phyloP scores from a whole-genome alignment of 768 basidiomycete genomes.

The Suillus subluteus region DNA sequence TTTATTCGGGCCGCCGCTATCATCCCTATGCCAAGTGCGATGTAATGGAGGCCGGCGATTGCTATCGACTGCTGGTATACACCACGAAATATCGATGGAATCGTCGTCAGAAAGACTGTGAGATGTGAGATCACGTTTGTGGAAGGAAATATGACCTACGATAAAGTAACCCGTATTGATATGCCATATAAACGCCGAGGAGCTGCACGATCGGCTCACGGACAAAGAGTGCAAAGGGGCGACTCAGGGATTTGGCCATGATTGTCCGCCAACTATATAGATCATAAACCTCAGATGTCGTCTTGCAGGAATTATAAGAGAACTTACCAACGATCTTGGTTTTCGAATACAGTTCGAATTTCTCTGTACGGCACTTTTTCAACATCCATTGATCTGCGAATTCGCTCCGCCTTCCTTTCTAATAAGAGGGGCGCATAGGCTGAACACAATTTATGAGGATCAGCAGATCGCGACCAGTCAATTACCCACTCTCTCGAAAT shows the following conservation, averaged over 20 bases:
- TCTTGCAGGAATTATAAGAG: background rate
- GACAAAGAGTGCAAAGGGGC: conserved; percentile 69
- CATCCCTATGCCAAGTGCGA: conserved; percentile 73
- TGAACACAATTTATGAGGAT: conserved; percentile 3
- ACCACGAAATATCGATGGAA: conserved; percentile 58
- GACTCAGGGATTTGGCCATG: conserved; percentile 54
- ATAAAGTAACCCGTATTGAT: conserved; percentile 67
- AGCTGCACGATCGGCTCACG: conserved; percentile 67
- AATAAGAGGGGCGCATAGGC: conserved; percentile 39
- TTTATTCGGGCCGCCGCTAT: conserved; percentile 53
- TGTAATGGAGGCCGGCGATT: conserved; percentile 39
- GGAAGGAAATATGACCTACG: conserved; percentile 37
- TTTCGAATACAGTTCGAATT: conserved; percentile 54
- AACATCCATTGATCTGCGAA: conserved; percentile 47
- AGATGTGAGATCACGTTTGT: background rate
- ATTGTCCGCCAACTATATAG: conserved; percentile 52
- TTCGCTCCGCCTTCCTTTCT: conserved; percentile 53
- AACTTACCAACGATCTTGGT: conserved; percentile 47
- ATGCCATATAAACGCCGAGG: conserved; percentile 69
- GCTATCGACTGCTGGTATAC: conserved; percentile 52
- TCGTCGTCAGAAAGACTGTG: conserved; percentile 67
- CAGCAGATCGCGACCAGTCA: conserved; percentile 18
- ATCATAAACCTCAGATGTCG: background rate
- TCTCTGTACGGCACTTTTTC: conserved; percentile 45
- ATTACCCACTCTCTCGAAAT: conserved; percentile 62